Evolutionary conservation across 2,329 filamentous ascomycete species (phyloP), one percentile per base, ranked within the genome.

Genomic region (Colletotrichum nymphaeae): DNA sequence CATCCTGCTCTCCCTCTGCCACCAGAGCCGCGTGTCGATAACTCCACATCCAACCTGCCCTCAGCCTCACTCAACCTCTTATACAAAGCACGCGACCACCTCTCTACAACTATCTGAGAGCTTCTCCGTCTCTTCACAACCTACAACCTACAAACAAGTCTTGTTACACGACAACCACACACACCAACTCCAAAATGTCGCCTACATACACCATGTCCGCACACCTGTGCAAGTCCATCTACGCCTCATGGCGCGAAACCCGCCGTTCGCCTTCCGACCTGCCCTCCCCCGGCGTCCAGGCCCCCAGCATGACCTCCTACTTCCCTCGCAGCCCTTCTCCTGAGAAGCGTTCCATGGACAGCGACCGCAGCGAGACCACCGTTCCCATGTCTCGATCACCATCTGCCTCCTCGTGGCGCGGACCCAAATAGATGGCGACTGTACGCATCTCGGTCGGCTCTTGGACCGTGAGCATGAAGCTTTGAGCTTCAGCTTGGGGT

Each of bases 181-280:
- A 49, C 58, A 58, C 42, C 32, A 11, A n/a, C 42, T 16, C 65
- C 75, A 83, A 75, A 53, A 91, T 91, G 89, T 86, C 88, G 68
- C 88, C 88, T 63, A 90, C 89, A 49, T 89, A 90, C 83, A 90
- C 89, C 75, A 90, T 91, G 86, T 89, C 88, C 19, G 88, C 88
- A 77, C 89, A 91, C 77, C 82, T 91, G 80, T 89, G 88, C 87
- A 89, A 88, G 81, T 85, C 90, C 77, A 88, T 91, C 82, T 88
- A 86, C 83, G 84, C 87, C 64, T 90, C 89, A n/a, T 90, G 88
- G 87, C 85, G 85, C 75, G 86, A 89, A 78, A 81, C 85, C 58
- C 85, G 84, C 75, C 84, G 86, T 75, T 79, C 82, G 32, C 81
- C 81, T 4, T 79, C 83, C 65, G 82, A 84, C 16, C 74, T 80